Evolutionary conservation across 805 yeast genomes (phyloP), one percentile per base, ranked within the genome.

Genomic region (Lipomyces orientalis): DNA sequence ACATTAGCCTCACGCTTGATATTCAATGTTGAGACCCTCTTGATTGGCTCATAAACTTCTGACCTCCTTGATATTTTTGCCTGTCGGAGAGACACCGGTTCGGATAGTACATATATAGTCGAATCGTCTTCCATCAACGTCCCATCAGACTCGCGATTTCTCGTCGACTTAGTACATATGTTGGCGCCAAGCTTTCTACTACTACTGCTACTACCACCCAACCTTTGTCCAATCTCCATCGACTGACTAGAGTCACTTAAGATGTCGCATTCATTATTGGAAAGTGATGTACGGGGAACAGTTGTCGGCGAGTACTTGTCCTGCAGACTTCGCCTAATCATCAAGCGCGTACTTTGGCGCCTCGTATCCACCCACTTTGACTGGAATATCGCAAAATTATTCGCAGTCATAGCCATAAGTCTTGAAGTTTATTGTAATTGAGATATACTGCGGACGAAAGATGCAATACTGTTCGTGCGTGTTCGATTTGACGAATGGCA

Each of bases 291-390:
- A 16, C 22, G 2, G 19, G 49, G 10, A 16, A n/a, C 8, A n/a
- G 7, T 25, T 39, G 22, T 12, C 16, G 60, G 58, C 16, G 4
- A 35, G 9, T 22, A 34, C 29, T 54, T 25, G 43, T 56, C 34
- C 60, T 22, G 43, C n/a, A 25, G 8, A 25, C 49, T 56, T 16
- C 55, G 60, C 60, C n/a, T 56, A 1, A 35, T 56, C 34, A 56
- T 56, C 49, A 56, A 56, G 14, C 43, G 49, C 22, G 33, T 33
- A 31, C 60, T 56, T 12, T 31, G 43, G 12, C 55, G 55, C 14
- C 29, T 12, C 55, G 55, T 16, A 31, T 52, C 35, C 33, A 52
- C 55, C 55, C 55, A 52, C 19, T 25, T 52, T 22, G 55, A 52
- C 34, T 52, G 55, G 14, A 52, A 7, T 16, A 10, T 16, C 22